A percentile compares a stretch with the other conserved stretches of the same genome.
These are phyloP conservation scores for Dictyostelium purpureum DNA, from an alignment of 78 protist species.

Conservation along the genomic window DNA sequence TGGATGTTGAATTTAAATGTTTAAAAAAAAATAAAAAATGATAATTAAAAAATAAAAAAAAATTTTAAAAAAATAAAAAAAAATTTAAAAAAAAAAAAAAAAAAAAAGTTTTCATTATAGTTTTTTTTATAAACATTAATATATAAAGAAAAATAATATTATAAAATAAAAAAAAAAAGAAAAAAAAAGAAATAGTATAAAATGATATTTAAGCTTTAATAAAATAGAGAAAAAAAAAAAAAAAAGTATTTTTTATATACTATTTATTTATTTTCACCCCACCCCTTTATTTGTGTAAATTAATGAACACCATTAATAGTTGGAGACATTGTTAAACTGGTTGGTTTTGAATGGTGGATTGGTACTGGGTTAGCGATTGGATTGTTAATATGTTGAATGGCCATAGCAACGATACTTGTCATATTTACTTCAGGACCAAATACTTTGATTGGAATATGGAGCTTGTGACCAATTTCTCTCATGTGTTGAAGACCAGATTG, in stretches of 20 bases:
- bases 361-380: not conserved
- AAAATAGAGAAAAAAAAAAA: no score
- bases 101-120: not conserved
- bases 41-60: not conserved
- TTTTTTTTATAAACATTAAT: not conserved
- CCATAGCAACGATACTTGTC: slow-evolving; percentile 69
- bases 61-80: not conserved
- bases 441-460: slow-evolving; percentile 68
- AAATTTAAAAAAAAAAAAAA: not conserved
- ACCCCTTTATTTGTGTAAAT: no score
- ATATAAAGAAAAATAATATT: no score
- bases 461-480: slow-evolving; percentile 81
- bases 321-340: not conserved
- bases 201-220: no score
- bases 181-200: no score
- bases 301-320: slow-evolving; percentile 18
- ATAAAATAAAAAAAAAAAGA: no score
- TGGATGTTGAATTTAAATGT: not conserved
- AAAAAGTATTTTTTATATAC: no score
- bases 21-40: not conserved
- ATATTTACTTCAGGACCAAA: slow-evolving; percentile 67
- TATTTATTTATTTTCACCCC: no score
- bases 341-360: not conserved
- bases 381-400: slow-evolving; percentile 38
- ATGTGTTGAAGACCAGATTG: slow-evolving; percentile 92